Conservation (phyloP, 192 early-diverging fungal genomes). For the Ramicandelaber brevisporus region DNA sequence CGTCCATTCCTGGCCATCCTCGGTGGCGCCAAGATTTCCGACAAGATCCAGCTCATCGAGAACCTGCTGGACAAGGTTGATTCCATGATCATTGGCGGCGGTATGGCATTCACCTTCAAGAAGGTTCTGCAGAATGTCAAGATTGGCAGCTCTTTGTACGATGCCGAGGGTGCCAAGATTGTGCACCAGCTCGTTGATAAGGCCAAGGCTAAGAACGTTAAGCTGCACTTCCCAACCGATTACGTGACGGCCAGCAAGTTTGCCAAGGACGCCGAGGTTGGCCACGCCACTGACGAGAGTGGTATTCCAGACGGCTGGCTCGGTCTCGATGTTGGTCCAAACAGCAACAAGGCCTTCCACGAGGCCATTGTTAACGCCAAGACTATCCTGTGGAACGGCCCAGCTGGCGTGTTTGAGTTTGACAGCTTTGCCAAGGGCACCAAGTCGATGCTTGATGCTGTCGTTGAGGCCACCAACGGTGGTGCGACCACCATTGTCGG, state of each 20-base stretch:
- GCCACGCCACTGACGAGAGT: conserved; percentile 56
- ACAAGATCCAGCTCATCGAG: conserved; percentile 97
- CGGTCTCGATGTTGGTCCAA: conserved; percentile 75
- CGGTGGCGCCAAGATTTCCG: conserved; percentile 93
- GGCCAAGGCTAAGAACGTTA: conserved; percentile 71
- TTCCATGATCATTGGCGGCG: conserved; percentile 61
- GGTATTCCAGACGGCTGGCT: conserved; percentile 79
- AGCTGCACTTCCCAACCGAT: conserved; percentile 74
- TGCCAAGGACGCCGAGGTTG: conserved; percentile 52
- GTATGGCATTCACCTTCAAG: conserved; percentile 98
- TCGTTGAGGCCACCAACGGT: conserved; percentile 47
- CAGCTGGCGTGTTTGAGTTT: conserved; percentile 94
- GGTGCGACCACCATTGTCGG: conserved; percentile 84
- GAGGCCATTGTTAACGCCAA: conserved; percentile 44
- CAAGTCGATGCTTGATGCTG: conserved; percentile 58
- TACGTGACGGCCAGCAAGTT: conserved; percentile 79
- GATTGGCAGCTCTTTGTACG: conserved; percentile 85
- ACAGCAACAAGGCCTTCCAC: conserved; percentile 47
- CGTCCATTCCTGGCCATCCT: conserved; percentile 89
- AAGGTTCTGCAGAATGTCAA: conserved; percentile 65
- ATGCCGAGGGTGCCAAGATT: conserved; percentile 64
- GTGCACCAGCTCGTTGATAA: conserved; percentile 60
- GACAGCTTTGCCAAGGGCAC: conserved; percentile 78
- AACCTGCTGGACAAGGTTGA: conserved; percentile 92
- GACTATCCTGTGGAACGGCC: conserved; percentile 97